Evolutionary conservation across 192 early-diverging fungal genomes (phyloP), one percentile per base, ranked within the genome.

Genomic region (Linnemannia hyalina): DNA sequence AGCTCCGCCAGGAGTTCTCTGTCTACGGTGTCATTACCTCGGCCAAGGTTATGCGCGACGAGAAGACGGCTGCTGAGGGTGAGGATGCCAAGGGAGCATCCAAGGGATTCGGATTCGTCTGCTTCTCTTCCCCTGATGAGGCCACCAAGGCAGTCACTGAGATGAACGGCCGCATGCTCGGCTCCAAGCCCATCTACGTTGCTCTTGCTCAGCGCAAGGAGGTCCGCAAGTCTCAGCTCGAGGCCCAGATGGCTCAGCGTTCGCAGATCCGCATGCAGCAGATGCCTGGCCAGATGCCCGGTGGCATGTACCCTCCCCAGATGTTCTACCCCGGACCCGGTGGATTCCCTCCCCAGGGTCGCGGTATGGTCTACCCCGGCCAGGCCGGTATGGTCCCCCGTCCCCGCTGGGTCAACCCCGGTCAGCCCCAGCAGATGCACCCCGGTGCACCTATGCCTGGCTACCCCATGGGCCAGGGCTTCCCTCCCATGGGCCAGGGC

Each of bases 171-270:
- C 95, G 97, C 81, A 97, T 99, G 93, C 89, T 98, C 75, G 95
- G 95, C 79, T 89, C 88, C 90, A 99, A 99, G 93, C 99, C 99
- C 70, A 95, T 99, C 83, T 99, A 99, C 88, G 99, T 99, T 68
- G 98, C 97, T 70, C 93, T 99, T 49, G 97, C 97, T 81, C 99
- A 99, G 92, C 96, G 98, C 90, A 97, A 98, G 92, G 99, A 99
- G 80, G 94, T 95, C 86, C 95, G 99, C 79, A 94, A 96, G 88
- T 95, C 96, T 74, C 97, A 99, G 91, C 95, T 99, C 80, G 97
- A 98, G 89, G 97, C 97, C 26, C 96, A 98, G 90, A 96, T 98
- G 89, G 94, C 95, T 80, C 97, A 99, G 90, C 93, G 98, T 81
- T 94, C 91, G 74, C 95, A 95, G 88, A 90, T 96, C 77, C 95